Conservation (phyloP, 2,329 filamentous ascomycete species). For the Fusarium decemcellulare region DNA sequence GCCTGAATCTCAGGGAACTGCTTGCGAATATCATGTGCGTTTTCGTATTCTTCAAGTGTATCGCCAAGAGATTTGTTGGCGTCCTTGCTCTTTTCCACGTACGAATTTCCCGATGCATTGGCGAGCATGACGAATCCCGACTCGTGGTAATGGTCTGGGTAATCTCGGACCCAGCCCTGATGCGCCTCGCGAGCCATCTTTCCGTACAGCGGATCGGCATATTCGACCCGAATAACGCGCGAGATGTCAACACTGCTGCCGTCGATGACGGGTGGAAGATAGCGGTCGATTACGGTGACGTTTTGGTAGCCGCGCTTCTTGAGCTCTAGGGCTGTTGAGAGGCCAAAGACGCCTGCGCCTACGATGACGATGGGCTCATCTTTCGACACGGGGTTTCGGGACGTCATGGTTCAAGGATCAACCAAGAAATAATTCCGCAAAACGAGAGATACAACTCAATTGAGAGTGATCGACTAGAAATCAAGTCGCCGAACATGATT, state of each 20-base stretch:
- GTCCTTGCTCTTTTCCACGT: conserved; percentile 38
- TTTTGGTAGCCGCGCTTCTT: conserved; percentile 58
- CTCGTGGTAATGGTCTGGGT: conserved; percentile 48
- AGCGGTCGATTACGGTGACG: conserved; percentile 63
- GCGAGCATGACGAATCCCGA: conserved; percentile 52
- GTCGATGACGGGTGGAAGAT: conserved; percentile 53
- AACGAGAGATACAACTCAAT: neutral
- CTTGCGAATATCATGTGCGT: conserved; percentile 38
- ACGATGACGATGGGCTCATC: conserved; percentile 53
- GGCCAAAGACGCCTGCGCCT: conserved; percentile 65
- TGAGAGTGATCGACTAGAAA: neutral
- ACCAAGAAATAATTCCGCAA: neutral
- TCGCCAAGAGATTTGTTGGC: conserved; percentile 33
- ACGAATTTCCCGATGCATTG: conserved; percentile 33
- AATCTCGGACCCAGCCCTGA: conserved; percentile 45
- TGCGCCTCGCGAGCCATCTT: conserved; percentile 63
- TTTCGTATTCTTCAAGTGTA: conserved; percentile 41
- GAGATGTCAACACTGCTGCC: conserved; percentile 59
- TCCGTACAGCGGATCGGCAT: conserved; percentile 74
- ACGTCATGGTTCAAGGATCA: conserved; percentile 26
- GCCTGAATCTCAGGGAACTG: conserved; percentile 40
- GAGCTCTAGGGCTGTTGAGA: conserved; percentile 65
- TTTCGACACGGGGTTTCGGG: conserved; percentile 37
- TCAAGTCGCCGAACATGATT: neutral
- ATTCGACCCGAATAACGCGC: conserved; percentile 66